phyloP scores from a whole-genome alignment of 1,284 basidiomycete genomes.

The Malassezia equina region DNA sequence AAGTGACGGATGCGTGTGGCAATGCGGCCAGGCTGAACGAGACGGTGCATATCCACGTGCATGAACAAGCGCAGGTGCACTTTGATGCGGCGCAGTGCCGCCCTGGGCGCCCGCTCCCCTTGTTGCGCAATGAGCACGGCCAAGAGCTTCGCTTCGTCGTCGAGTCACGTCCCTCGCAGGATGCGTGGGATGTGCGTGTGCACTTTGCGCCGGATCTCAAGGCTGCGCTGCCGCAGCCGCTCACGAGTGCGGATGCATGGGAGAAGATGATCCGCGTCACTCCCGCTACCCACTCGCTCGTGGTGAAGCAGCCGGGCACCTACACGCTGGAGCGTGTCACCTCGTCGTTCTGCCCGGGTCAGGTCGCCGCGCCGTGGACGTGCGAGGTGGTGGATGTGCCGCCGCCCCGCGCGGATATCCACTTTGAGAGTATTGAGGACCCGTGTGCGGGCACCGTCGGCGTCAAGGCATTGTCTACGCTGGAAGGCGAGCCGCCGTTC shows the following conservation, averaged over 20 bases:
- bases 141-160: constrained; percentile 21
- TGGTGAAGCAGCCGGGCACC: constrained; percentile 58
- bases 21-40: constrained; percentile 20
- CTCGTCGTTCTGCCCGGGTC: constrained; percentile 59
- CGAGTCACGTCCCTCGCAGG: not conserved
- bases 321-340: constrained; percentile 66
- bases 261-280: constrained; percentile 15
- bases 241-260: constrained; percentile 15
- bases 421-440: constrained; percentile 76
- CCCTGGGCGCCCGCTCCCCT: constrained; percentile 61
- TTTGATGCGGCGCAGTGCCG: constrained; percentile 61
- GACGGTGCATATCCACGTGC: constrained; percentile 55
- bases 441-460: constrained; percentile 83
- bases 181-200: constrained; percentile 17
- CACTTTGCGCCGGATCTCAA: constrained; percentile 22
- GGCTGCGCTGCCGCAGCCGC: constrained; percentile 20
- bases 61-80: constrained; percentile 63
- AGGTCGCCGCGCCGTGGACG: constrained; percentile 34
- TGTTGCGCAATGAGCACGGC: constrained; percentile 54
- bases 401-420: constrained; percentile 67
- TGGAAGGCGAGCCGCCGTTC: constrained; percentile 86
- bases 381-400: constrained; percentile 52
- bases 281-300: constrained; percentile 10
- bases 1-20: constrained; percentile 41
- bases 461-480: constrained; percentile 70